Evolutionary conservation across 805 yeast genomes (phyloP).

Genomic region (Saturnispora kantuleensis): DNA sequence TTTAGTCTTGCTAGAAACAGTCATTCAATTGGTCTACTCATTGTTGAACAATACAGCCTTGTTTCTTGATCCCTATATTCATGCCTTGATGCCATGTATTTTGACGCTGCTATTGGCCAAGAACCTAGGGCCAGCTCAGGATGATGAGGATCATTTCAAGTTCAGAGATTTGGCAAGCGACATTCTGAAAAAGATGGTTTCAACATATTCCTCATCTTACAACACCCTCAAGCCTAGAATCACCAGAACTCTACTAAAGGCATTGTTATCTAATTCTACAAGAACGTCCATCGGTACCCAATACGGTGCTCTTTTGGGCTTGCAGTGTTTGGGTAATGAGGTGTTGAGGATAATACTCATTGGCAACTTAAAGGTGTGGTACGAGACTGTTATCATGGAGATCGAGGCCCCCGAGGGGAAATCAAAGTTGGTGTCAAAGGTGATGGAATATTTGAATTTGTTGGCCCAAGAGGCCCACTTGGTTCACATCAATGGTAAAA

Average conservation of each 20-base stretch:
- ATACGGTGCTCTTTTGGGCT: conserved; percentile 83
- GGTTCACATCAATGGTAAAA: conserved; percentile 9
- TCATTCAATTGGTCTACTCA: conserved; percentile 83
- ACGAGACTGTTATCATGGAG: conserved; percentile 38
- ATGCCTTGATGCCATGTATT: conserved; percentile 94
- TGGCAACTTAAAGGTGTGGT: conserved; percentile 82
- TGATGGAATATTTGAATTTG: conserved; percentile 45
- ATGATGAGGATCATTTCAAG: conserved; percentile 34
- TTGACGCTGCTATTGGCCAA: conserved; percentile 83
- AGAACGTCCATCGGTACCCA: conserved; percentile 81
- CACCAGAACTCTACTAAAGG: conserved; percentile 84
- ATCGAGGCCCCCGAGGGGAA: conserved; percentile 16
- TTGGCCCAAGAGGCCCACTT: conserved; percentile 31
- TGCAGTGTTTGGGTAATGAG: conserved; percentile 76
- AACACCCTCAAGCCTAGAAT: conserved; percentile 88
- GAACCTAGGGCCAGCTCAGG: conserved; percentile 49
- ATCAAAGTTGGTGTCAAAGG: conserved; percentile 32
- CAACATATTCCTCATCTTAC: conserved; percentile 73
- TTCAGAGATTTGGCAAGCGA: conserved; percentile 86
- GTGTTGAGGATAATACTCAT: conserved; percentile 74
- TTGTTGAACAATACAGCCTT: conserved; percentile 73
- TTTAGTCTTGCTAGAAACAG: conserved; percentile 60
- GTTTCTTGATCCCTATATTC: conserved; percentile 90
- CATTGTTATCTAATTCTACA: conserved; percentile 62
- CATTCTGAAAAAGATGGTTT: conserved; percentile 66